phyloP scores from a whole-genome alignment of 2,329 filamentous ascomycete genomes.

The Alternaria gaisen region DNA sequence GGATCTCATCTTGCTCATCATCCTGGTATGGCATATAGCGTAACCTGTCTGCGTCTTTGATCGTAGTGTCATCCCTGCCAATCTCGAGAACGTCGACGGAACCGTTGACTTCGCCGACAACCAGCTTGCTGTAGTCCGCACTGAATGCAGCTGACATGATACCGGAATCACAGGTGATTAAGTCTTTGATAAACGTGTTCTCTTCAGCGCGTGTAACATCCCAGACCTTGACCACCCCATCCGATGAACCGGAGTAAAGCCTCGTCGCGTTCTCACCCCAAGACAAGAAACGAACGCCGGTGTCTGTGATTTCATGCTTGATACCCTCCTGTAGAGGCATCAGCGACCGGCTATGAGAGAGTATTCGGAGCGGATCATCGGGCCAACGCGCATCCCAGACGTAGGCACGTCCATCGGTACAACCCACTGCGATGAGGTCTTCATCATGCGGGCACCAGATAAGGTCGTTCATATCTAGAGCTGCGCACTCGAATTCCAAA shows the following conservation, averaged over 20 bases:
- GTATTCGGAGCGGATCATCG: slow-evolving; percentile 56
- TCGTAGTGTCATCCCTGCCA: slow-evolving; percentile 44
- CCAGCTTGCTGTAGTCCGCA: slow-evolving; percentile 62
- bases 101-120: slow-evolving; percentile 66
- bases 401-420: slow-evolving; percentile 67
- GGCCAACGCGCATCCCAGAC: slow-evolving; percentile 66
- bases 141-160: slow-evolving; percentile 68
- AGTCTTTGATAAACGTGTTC: slow-evolving; percentile 62
- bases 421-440: slow-evolving; percentile 65
- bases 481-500: slow-evolving; percentile 64
- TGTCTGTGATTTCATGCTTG: slow-evolving; percentile 62
- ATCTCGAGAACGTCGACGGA: slow-evolving; percentile 62
- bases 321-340: slow-evolving; percentile 57
- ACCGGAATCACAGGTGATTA: slow-evolving; percentile 59
- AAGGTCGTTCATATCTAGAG: slow-evolving; percentile 69
- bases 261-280: slow-evolving; percentile 64
- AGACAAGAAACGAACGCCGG: slow-evolving; percentile 65
- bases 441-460: slow-evolving; percentile 61
- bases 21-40: slow-evolving; percentile 37
- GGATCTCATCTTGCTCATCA: slow-evolving; percentile 7
- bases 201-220: slow-evolving; percentile 62
- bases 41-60: slow-evolving; percentile 43
- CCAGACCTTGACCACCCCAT: slow-evolving; percentile 69
- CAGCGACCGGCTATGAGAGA: slow-evolving; percentile 62
- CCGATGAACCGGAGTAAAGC: slow-evolving; percentile 68